phyloP scores from a whole-genome alignment of 805 yeast species.

The Cyberlindnera euphorbiiphila region DNA sequence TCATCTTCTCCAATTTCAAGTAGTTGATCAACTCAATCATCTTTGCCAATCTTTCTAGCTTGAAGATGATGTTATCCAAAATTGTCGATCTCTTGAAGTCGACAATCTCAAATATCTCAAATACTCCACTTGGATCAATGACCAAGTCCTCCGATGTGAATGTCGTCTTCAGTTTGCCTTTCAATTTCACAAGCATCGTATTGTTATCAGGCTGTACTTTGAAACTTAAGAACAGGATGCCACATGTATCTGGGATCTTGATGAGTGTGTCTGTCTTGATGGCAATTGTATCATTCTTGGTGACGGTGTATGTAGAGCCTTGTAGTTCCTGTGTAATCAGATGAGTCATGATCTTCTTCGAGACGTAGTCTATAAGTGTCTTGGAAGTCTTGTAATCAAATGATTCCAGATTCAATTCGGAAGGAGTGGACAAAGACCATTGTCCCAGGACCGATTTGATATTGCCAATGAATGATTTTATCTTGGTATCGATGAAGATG shows the following conservation, averaged over 20 bases:
- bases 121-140: conserved; percentile 20
- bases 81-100: conserved; percentile 18
- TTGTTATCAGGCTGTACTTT: conserved; percentile 21
- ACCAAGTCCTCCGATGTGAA: conserved; percentile 20
- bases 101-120: conserved; percentile 20
- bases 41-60: conserved; percentile 23
- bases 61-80: conserved; percentile 16
- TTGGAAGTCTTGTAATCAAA: conserved; percentile 27
- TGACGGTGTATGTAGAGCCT: conserved; percentile 8
- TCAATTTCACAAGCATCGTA: conserved; percentile 30
- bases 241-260: conserved; percentile 34
- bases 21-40: conserved; percentile 25
- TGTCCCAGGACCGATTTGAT: conserved; percentile 19
- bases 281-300: conserved; percentile 22
- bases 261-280: conserved; percentile 35
- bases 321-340: conserved; percentile 16
- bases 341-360: conserved; percentile 20
- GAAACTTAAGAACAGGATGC: conserved; percentile 31
- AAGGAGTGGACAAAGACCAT: conserved; percentile 8
- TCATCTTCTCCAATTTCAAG: conserved; percentile 21
- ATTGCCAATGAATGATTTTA: conserved; percentile 35
- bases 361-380: conserved; percentile 11
- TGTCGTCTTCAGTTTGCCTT: conserved; percentile 29
- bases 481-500: conserved; percentile 28
- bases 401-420: conserved; percentile 13